Conservation (phyloP, 306 rosid species). For the Prunus salicina region DNA sequence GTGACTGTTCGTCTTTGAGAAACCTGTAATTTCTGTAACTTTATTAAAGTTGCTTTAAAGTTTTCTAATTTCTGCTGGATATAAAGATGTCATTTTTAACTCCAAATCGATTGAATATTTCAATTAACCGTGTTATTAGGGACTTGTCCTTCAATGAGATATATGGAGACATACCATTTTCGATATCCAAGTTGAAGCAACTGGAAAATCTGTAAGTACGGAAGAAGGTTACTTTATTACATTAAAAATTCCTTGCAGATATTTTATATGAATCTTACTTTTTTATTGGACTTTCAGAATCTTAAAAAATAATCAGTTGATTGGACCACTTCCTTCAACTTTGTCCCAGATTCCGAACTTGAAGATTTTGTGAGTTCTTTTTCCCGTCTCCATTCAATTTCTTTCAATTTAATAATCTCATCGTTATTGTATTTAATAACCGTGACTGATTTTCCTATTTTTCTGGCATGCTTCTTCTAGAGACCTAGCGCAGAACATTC, state of each 20-base stretch:
- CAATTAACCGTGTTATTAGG: slow-evolving; percentile 29
- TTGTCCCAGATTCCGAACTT: slow-evolving; percentile 97
- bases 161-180: slow-evolving; percentile 90
- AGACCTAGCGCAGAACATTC: slow-evolving; percentile 88
- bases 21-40: slow-evolving; percentile 50
- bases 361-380: slow-evolving; percentile 73
- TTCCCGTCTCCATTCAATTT: not conserved
- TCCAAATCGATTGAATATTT: not conserved
- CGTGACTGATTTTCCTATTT: slow-evolving; percentile 7
- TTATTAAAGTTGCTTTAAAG: not conserved
- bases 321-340: slow-evolving; percentile 95
- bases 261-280: not conserved
- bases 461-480: slow-evolving; percentile 32
- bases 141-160: slow-evolving; percentile 81
- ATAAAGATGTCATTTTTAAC: not conserved
- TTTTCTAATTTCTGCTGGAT: not conserved
- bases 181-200: slow-evolving; percentile 86
- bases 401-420: not conserved
- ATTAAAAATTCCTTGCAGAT: not conserved
- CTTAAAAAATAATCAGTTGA: slow-evolving; percentile 74
- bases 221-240: not conserved
- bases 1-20: slow-evolving; percentile 74
- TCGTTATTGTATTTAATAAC: not conserved
- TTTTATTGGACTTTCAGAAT: slow-evolving; percentile 36
- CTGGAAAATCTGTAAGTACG: slow-evolving; percentile 77